phyloP scores from a whole-genome alignment of 1,284 basidiomycete species.

The Irpex rosettiformis region DNA sequence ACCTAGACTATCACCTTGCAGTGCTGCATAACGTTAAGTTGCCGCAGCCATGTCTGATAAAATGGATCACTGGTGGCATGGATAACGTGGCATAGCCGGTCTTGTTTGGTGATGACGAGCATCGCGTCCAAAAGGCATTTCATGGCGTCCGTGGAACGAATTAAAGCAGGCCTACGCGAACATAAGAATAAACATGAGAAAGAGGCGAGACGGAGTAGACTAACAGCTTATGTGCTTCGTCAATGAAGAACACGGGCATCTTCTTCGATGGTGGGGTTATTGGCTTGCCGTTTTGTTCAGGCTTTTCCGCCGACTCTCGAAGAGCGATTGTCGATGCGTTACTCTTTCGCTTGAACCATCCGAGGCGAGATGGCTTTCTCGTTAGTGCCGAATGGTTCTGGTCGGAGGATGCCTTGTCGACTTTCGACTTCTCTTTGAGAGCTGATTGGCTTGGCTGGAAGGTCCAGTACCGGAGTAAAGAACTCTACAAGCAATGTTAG shows the following conservation, averaged over 20 bases:
- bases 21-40: conserved; percentile 74
- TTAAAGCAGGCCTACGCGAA: conserved; percentile 55
- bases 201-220: conserved; percentile 21
- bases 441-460: conserved; percentile 43
- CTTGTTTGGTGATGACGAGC: conserved; percentile 82
- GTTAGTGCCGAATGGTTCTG: conserved; percentile 1
- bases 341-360: conserved; percentile 8
- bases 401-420: background rate
- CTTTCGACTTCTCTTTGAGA: conserved; percentile 2
- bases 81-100: conserved; percentile 77
- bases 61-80: conserved; percentile 83
- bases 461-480: conserved; percentile 68
- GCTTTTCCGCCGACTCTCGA: conserved; percentile 14
- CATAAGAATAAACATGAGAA: background rate
- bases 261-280: conserved; percentile 50
- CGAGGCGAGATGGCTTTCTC: conserved; percentile 6
- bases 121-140: conserved; percentile 80
- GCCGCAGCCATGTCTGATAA: conserved; percentile 78
- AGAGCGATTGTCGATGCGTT: conserved; percentile 11
- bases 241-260: conserved; percentile 78
- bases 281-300: conserved; percentile 27
- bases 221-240: conserved; percentile 80
- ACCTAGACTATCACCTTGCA: conserved; percentile 51
- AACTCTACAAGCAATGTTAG: conserved; percentile 41
- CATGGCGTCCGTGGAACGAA: conserved; percentile 74